A percentile compares a stretch with the other conserved stretches of the same genome.
These are phyloP conservation scores for Akanthomyces uredinophilus DNA, from an alignment of 2,329 filamentous ascomycete species.

Conservation along the genomic window DNA sequence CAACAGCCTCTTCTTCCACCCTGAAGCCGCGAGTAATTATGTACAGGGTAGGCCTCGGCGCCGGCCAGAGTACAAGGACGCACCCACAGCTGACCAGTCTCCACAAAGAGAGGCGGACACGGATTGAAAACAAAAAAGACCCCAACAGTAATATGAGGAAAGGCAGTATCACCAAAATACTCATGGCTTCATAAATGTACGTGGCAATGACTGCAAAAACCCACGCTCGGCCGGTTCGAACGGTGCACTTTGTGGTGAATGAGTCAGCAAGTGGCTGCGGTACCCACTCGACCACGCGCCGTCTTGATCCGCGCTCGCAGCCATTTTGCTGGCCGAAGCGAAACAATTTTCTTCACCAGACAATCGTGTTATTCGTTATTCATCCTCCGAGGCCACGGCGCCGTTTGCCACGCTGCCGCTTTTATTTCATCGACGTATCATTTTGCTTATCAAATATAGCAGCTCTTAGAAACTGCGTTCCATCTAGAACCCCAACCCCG, in stretches of 20 bases:
- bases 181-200: not conserved
- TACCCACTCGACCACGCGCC: slow-evolving; percentile 8
- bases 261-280: not conserved
- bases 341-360: slow-evolving; percentile 12
- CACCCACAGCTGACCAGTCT: not conserved
- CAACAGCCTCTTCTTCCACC: too few species aligned
- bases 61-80: not conserved
- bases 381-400: not conserved
- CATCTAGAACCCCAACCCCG: not conserved
- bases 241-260: slow-evolving; percentile 5
- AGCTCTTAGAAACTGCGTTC: not conserved
- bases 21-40: not conserved
- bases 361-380: slow-evolving; percentile 2
- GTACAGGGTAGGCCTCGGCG: slow-evolving; percentile 1
- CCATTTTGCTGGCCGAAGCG: not conserved
- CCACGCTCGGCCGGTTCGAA: slow-evolving; percentile 5
- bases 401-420: not conserved
- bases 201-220: not conserved
- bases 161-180: too few species aligned
- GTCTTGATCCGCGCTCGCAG: not conserved
- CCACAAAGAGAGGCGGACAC: too few species aligned
- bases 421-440: not conserved
- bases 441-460: not conserved
- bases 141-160: too few species aligned
- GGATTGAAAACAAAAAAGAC: too few species aligned